These are phyloP conservation scores for Aspergillus cristatus DNA, from an alignment of 495 filamentous ascomycete genomes.

Conservation along the genomic window DNA sequence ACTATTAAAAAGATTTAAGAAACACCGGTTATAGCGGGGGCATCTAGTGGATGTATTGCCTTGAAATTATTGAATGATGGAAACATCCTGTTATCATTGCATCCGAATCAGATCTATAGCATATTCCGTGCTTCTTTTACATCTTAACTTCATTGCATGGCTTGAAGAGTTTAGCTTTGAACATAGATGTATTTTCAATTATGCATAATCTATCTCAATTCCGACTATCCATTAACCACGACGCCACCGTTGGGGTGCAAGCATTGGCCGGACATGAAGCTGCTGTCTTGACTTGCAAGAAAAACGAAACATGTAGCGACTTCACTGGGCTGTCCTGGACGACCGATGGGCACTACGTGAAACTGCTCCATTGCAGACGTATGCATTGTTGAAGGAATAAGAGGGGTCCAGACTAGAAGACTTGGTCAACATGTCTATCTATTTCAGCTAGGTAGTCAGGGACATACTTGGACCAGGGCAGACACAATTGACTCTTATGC, in stretches of 20 bases:
- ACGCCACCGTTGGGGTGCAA: constrained; percentile 64
- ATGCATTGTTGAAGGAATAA: constrained; percentile 72
- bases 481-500: constrained; percentile 74
- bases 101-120: no score
- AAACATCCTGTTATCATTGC: no score
- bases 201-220: no score
- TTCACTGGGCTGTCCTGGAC: constrained; percentile 69
- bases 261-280: constrained; percentile 49
- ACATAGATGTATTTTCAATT: no score
- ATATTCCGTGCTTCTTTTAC: no score
- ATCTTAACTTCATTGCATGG: no score
- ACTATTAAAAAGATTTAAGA: no score
- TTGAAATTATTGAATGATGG: no score
- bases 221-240: constrained; percentile 50
- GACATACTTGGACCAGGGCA: constrained; percentile 60
- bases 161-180: no score
- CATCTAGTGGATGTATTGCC: no score
- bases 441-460: background rate
- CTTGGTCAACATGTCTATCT: background rate
- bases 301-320: constrained; percentile 83
- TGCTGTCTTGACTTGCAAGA: constrained; percentile 66
- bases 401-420: constrained; percentile 63
- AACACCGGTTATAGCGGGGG: no score
- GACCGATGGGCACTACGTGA: constrained; percentile 61
- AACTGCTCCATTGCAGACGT: constrained; percentile 62